These are phyloP conservation scores for Roridomyces roridus DNA, from an alignment of 768 basidiomycete genomes.

Conservation along the genomic window DNA sequence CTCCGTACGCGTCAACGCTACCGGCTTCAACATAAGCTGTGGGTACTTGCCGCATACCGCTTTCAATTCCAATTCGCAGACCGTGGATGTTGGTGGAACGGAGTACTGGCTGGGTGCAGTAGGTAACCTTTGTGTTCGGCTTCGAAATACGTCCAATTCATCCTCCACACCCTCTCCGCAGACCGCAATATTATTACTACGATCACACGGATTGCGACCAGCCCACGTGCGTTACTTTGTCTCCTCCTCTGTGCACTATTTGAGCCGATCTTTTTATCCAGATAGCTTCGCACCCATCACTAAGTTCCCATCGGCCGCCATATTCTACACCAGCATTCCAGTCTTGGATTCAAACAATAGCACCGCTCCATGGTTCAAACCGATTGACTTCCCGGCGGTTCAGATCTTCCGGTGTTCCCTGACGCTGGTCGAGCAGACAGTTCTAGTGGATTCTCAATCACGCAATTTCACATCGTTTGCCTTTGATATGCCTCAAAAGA, in stretches of 20 bases:
- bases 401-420: too few species aligned
- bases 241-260: too few species aligned
- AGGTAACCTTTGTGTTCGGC: neutral
- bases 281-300: too few species aligned
- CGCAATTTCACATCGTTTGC: neutral
- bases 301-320: neutral
- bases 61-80: too few species aligned
- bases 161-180: too few species aligned
- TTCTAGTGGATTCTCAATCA: neutral
- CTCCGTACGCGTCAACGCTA: too few species aligned
- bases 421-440: neutral
- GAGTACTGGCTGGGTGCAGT: neutral
- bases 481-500: neutral
- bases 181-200: neutral
- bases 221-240: too few species aligned
- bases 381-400: too few species aligned
- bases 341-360: neutral
- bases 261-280: neutral
- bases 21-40: too few species aligned
- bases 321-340: neutral
- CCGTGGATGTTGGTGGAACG: neutral
- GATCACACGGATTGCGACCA: neutral
- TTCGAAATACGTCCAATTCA: too few species aligned
- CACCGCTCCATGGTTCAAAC: neutral
- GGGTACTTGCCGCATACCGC: neutral